Evolutionary conservation across 23 red algal species (phyloP), one percentile per base, ranked within the genome.

Genomic region (Gracilaria caudata): DNA sequence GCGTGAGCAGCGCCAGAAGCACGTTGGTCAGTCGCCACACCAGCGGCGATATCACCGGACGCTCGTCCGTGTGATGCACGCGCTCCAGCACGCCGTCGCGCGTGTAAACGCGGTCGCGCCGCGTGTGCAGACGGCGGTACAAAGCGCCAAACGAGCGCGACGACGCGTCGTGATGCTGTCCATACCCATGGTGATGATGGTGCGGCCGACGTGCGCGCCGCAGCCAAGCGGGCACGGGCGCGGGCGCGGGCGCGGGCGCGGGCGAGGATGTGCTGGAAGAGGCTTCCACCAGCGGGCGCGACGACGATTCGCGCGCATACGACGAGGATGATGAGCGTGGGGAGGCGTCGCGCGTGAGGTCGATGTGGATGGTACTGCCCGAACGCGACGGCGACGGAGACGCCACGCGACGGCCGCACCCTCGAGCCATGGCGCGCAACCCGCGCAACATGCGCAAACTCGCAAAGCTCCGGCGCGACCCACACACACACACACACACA

Each of bases 41-140:
- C n/a, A 29, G 36, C 25, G 79, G 59, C 57, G 35, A 29, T 4
- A 68, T 12, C 49, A 36, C 7, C 19, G 35, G 38, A 0, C 49
- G 41, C 57, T 83, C 16, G 7, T 83, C 79, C 2, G 36, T 19
- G 20, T 39, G 36, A 8, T n/a, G 16, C 28, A 83, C 30, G 26
- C 79, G 79, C n/a, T 83, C 79, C 21, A 66, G 17, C 39, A 83
- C 24, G 43, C 25, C 38, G 59, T 83, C 21, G 33, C 17, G 8
- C 29, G 79, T 66, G 79, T 83, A 83, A 3, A 83, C n/a, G 38
- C 79, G 79, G 23, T 83, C 79, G 79, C 79, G 79, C 14, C 38
- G 79, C 32, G 79, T 46, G 43, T 83, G 79, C 25, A 83, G 34
- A 5, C 53, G 79, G 14, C 79, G 79, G 79, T 64, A 83, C 26